Base-by-base conservation (phyloP, 192 early-diverging fungal species). In the Dispira parvispora region DNA sequence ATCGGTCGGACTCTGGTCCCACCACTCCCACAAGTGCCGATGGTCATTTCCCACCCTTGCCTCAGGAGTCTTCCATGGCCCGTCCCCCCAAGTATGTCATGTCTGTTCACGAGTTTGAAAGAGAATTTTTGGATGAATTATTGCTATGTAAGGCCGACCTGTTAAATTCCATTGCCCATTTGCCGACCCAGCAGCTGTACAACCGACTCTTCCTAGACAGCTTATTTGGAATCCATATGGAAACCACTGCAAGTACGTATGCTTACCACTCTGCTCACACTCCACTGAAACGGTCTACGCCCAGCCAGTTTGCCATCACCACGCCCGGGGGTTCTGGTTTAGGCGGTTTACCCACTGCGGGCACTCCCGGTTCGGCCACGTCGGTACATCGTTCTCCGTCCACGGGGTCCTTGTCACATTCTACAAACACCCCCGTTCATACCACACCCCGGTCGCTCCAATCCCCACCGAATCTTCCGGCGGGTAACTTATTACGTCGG, bases 181-280 rank as follows among this genome's bases (percentile, higher is more conserved):
- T 55, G 21, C 53, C 53, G 11, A 55, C 53, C 13, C 53, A 55
- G 53, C 53, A 55, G 28, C 21, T 55, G 3, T 55, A 55, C 28
- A 55, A 55, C 53, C 53, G 28, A 26, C 53, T 55, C 25, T 55
- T 55, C 25, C 53, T 55, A 3, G 53, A 55, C 4, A 55, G 53
- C 9, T 28, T 55, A 21, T 55, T 55, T 26, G 53, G 53, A 27
- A 21, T 55, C 3, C 53, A 55, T 9, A 14, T 55, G 25, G 28
- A 21, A 14, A 3, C 53, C 53, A 21, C 28, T 25, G 25, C 21
- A 38, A 38, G 3, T 8, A 27, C 53, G 1, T 55, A 55, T 28
- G 21, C 53, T 25, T 55, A 55, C 32, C 32, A 38, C 21, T 9
- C 53, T 9, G 53, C 53, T 28, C 28, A 55, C 25, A 55, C 53